Percentiles rank a stretch among this genome's conserved stretches.
These are phyloP conservation scores for Chlamydomonas schloesseri DNA, from an alignment of 139 green algal genomes.

Conservation along the genomic window DNA sequence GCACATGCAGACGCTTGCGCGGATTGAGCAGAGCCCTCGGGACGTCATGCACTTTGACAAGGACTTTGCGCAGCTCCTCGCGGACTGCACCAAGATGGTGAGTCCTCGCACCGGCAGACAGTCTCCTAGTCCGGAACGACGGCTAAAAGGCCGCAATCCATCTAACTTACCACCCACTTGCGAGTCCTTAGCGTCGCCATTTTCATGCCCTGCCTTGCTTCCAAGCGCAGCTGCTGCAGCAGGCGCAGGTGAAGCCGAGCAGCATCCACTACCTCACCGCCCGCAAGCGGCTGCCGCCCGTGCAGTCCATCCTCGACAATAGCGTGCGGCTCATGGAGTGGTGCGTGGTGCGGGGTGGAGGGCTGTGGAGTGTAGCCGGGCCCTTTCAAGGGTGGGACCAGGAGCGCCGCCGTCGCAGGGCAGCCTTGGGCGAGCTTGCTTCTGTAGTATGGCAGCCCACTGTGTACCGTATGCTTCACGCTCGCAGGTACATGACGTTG, in stretches of 20 bases:
- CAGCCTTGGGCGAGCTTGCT: too few species aligned
- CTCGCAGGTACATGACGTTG: slow-evolving; percentile 15
- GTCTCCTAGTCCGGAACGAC: too few species aligned
- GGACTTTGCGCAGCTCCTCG: slow-evolving; percentile 20
- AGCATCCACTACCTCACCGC: neutral
- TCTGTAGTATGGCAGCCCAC: too few species aligned
- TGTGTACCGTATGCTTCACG: too few species aligned
- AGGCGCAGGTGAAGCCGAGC: neutral
- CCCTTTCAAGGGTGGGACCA: too few species aligned
- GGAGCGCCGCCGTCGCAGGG: too few species aligned
- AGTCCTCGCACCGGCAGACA: too few species aligned
- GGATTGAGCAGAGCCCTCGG: neutral
- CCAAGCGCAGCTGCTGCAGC: neutral
- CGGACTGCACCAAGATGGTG: slow-evolving; percentile 23
- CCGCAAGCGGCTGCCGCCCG: neutral
- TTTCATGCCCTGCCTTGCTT: too few species aligned
- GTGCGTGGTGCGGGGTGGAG: neutral
- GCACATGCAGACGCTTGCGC: slow-evolving; percentile 1
- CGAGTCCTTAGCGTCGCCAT: too few species aligned
- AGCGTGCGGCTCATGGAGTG: slow-evolving; percentile 6
- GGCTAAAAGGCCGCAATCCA: too few species aligned
- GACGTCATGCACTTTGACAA: slow-evolving; percentile 39
- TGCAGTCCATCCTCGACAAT: neutral
- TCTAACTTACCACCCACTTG: too few species aligned
- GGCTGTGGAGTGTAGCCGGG: too few species aligned